phyloP scores from a whole-genome alignment of 768 basidiomycete species.

The Psilocybe cubensis region DNA sequence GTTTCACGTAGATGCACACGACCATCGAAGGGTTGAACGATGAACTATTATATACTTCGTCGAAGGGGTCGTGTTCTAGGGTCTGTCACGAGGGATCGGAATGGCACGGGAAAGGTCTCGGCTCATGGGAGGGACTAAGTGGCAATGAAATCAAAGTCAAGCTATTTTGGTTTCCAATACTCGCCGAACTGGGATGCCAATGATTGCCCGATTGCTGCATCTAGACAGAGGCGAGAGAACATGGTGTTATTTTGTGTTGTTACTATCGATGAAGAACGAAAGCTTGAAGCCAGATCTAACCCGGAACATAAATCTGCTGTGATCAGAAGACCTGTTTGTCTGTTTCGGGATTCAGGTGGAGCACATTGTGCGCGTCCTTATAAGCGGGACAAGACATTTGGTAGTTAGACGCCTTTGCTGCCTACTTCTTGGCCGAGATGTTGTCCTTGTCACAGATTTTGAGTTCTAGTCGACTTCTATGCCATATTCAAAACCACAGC shows the following conservation, averaged over 20 bases:
- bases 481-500: no score
- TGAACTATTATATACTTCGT: slow-evolving; percentile 13
- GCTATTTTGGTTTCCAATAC: slow-evolving; percentile 5
- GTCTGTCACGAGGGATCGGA: slow-evolving; percentile 32
- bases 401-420: not conserved
- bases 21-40: slow-evolving; percentile 14
- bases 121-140: slow-evolving; percentile 13
- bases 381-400: not conserved
- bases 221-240: slow-evolving; percentile 6
- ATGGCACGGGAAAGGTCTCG: slow-evolving; percentile 33
- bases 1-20: slow-evolving; percentile 28
- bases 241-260: not conserved
- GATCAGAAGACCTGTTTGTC: not conserved
- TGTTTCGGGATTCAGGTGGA: not conserved
- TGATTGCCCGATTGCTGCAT: not conserved
- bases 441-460: no score
- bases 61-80: slow-evolving; percentile 19
- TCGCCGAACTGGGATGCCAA: not conserved
- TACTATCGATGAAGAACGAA: not conserved
- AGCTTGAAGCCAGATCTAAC: not conserved
- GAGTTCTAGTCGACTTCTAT: no score
- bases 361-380: not conserved
- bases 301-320: slow-evolving; percentile 1
- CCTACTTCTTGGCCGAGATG: not conserved
- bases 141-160: slow-evolving; percentile 7